A percentile compares a stretch with the other conserved stretches of the same genome.
phyloP scores from a whole-genome alignment of 768 basidiomycete genomes.

The Chlorophyllum brunneum region DNA sequence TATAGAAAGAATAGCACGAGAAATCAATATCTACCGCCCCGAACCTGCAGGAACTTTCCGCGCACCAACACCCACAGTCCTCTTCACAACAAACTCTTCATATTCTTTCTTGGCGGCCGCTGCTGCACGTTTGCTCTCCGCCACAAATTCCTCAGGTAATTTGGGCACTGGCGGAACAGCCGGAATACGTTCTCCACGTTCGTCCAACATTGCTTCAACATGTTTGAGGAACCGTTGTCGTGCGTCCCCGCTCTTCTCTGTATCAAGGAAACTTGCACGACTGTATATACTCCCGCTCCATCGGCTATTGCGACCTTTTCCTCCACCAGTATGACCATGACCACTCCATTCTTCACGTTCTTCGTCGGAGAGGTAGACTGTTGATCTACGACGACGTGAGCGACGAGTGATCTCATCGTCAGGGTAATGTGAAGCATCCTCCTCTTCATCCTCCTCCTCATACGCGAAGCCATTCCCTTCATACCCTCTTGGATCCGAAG shows the following conservation, averaged over 20 bases:
- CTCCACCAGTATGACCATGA: slow-evolving; percentile 1
- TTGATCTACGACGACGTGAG: slow-evolving; percentile 1
- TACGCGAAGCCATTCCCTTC: not conserved
- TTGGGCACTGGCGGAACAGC: slow-evolving; percentile 19
- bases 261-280: slow-evolving; percentile 49
- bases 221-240: slow-evolving; percentile 46
- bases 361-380: slow-evolving; percentile 4
- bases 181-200: slow-evolving; percentile 28
- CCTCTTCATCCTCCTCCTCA: not conserved
- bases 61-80: slow-evolving; percentile 8
- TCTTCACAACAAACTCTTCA: not conserved
- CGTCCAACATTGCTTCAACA: slow-evolving; percentile 50
- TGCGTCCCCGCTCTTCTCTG: slow-evolving; percentile 45
- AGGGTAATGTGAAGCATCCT: slow-evolving; percentile 10
- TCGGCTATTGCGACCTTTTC: slow-evolving; percentile 22
- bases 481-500: not conserved
- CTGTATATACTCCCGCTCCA: slow-evolving; percentile 48
- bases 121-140: not conserved
- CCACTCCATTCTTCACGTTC: slow-evolving; percentile 1
- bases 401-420: not conserved
- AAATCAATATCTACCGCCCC: not conserved
- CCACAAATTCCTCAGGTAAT: slow-evolving; percentile 16
- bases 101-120: slow-evolving; percentile 4
- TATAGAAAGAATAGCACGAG: no score
- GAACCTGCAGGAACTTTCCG: slow-evolving; percentile 11